Evolutionary conservation across 192 early-diverging fungal genomes (phyloP), one percentile per base, ranked within the genome.

Genomic region (Coemansia brasiliensis): DNA sequence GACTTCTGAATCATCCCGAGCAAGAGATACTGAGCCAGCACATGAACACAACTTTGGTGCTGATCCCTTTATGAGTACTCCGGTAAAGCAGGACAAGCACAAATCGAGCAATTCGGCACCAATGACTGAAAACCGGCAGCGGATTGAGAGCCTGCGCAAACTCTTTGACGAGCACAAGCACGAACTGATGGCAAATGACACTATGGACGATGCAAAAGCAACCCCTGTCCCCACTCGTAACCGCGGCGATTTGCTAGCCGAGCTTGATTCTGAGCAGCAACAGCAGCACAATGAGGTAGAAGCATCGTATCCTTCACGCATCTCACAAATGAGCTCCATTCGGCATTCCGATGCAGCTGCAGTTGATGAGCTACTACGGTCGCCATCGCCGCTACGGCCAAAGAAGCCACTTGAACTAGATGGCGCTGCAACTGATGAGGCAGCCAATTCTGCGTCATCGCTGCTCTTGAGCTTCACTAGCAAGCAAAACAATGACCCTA

Each of bases 301-400:
- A 26, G 46, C 25, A 27, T 63, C 52, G 4, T 39, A 32, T 7
- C 52, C 55, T 5, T 44, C 41, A 25, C 58, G 59, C 43, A 35
- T 72, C n/a, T 65, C 63, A 12, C 69, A 72, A 35, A 39, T 72
- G 3, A 65, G 62, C 48, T 61, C 69, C 22, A 65, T 72, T 13
- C 43, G 46, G 24, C 40, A 51, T 0, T 26, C 53, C 16, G 55
- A 51, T 50, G 53, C 41, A 5, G 32, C 63, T 0, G 53, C 41
- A 6, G 32, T 54, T 0, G 21, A 42, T 8, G 63, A 65, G 39
- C 40, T 61, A 26, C 15, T 69, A n/a, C 35, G 38, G 26, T 65
- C 65, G 53, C 66, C 65, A 16, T 65, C 62, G 43, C 65, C 61
- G 38, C 17, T 58, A 22, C 64, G 57, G 27, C 24, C 55, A 16